These are phyloP conservation scores for Eimeria brunetti DNA, from an alignment of 169 alveolate species.

Conservation along the genomic window DNA sequence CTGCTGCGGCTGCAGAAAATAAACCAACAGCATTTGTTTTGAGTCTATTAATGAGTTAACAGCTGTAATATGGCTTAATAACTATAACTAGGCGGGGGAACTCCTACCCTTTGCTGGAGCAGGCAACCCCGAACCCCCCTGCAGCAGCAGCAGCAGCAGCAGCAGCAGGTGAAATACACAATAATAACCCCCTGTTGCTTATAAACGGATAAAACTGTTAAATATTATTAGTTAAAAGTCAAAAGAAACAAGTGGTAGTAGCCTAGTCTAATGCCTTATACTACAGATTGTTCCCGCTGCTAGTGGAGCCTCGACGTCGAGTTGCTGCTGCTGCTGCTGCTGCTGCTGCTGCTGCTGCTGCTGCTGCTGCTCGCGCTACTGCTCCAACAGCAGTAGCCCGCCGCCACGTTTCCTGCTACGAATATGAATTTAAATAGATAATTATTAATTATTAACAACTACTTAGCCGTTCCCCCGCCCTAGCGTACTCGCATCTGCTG, in stretches of 20 bases:
- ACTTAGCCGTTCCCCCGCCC: neutral
- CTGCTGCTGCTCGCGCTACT: neutral
- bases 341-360: slow-evolving; percentile 16
- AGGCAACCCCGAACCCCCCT: slow-evolving; percentile 27
- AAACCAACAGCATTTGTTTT: neutral
- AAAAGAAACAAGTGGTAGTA: neutral
- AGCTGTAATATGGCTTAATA: no score
- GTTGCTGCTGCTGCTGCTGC: slow-evolving; percentile 35
- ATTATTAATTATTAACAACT: neutral
- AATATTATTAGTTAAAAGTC: neutral
- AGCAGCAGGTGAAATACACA: neutral
- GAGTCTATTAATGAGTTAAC: neutral
- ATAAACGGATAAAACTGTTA: neutral
- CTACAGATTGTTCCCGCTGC: neutral
- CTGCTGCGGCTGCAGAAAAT: neutral
- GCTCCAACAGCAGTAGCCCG: neutral
- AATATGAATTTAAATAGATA: neutral
- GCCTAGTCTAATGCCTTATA: neutral
- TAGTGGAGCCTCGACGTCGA: slow-evolving; percentile 26
- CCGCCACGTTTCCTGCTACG: neutral
- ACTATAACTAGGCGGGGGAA: neutral
- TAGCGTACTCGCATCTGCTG: neutral
- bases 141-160: slow-evolving; percentile 5
- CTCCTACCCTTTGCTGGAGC: neutral
- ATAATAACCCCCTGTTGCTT: neutral